Conservation (phyloP, 176 grass and related monocot species). For the Bothriochloa decipiens region DNA sequence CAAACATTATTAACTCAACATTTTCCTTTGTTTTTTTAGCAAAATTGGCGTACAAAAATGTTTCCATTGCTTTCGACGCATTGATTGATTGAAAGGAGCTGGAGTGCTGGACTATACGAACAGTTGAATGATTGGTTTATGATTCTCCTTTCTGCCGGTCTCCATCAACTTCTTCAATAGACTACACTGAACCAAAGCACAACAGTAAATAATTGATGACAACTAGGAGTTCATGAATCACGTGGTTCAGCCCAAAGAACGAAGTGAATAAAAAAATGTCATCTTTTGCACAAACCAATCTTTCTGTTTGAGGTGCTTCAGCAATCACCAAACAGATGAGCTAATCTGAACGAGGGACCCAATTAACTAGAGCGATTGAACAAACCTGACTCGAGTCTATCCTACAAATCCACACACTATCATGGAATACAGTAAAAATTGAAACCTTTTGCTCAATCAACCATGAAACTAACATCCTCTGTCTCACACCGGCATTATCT, state of each 20-base stretch:
- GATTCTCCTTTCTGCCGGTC: not conserved
- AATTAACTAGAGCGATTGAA: not conserved
- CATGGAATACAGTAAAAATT: not conserved
- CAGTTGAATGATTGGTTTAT: not conserved
- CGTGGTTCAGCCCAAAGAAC: not conserved
- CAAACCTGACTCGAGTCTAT: not conserved
- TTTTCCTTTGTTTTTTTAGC: no score
- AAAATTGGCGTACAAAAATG: no score
- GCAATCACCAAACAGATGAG: not conserved
- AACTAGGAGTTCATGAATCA: not conserved
- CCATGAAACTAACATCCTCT: not conserved
- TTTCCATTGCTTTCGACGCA: not conserved
- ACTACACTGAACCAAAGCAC: not conserved
- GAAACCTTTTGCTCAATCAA: not conserved
- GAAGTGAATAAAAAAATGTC: not conserved
- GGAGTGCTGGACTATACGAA: not conserved
- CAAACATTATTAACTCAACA: no score
- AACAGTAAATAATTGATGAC: not conserved
- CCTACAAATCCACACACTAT: not conserved
- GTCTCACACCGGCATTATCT: conserved; percentile 23
- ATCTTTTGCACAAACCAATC: not conserved
- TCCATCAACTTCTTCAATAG: not conserved
- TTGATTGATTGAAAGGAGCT: not conserved
- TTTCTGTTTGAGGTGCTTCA: conserved; percentile 11
- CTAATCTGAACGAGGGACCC: not conserved